Evolutionary conservation across 805 yeast species (phyloP), one percentile per base, ranked within the genome.

Genomic region (Debaryomyces prosopidis): DNA sequence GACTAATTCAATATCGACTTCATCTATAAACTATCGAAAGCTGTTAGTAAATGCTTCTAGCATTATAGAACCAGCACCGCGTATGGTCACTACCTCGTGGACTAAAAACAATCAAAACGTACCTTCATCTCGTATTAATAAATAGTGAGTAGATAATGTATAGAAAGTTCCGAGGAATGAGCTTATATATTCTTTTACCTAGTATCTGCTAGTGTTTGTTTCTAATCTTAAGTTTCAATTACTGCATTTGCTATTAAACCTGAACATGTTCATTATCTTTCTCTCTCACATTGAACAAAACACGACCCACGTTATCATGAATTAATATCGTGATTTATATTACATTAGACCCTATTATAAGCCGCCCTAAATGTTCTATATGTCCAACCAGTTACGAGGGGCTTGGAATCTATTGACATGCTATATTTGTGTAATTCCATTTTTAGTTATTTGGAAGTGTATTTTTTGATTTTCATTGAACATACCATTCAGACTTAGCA

Each of bases 1-100:
- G 32, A 94, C 86, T 54, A 86, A 77, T 64, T 90, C 97, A n/a
- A 94, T 83, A 58, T 91, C 97, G 33, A 89, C 85, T 59, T 87
- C 94, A 63, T 94, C 98, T 48, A 94, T 85, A 68, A 89, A 94
- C 92, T 90, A 57, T 20, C 26, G 26, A 3, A 7, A 23, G 9
- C 26, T 23, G 26, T 23, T 23, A 23, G 9, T 23, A 23, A 23
- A 23, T 10, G 9, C 9, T 7, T 23, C 26, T 23, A 23, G 6
- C 26, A 23, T 23, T 23, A 23, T 23, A 23, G 26, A 23, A 23
- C 26, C 26, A 23, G 26, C 26, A 23, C 26, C 26, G 26, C 26
- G 26, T 23, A 23, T 10, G 26, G 26, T 23, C 26, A 23, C 9
- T 23, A 23, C 26, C 26, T 23, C 26, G 26, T 23, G 26, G 10